Percentiles rank a stretch among this genome's conserved stretches.
These are phyloP conservation scores for Suhomyces taliae DNA, from an alignment of 1,139 yeast species.

Conservation along the genomic window DNA sequence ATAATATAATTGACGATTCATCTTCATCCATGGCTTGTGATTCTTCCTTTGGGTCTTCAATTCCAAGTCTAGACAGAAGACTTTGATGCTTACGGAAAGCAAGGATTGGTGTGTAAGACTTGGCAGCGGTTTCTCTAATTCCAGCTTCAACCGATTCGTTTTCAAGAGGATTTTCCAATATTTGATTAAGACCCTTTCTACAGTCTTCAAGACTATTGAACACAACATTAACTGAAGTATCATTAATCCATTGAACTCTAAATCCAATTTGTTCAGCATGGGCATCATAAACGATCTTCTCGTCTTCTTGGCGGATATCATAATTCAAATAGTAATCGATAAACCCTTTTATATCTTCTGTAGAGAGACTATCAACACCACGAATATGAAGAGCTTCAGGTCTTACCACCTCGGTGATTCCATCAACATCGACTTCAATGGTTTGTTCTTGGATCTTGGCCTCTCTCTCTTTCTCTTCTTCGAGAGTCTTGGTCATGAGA, in stretches of 20 bases:
- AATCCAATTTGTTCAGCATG: conserved; percentile 37
- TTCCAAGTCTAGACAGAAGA: conserved; percentile 32
- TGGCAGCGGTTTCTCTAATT: conserved; percentile 37
- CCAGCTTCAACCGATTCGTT: conserved; percentile 18
- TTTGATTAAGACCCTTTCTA: conserved; percentile 32
- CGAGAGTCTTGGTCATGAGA: conserved; percentile 39
- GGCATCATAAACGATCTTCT: conserved; percentile 21
- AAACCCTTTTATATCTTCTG: conserved; percentile 60
- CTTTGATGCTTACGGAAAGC: conserved; percentile 36
- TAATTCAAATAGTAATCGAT: conserved; percentile 52
- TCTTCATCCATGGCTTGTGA: conserved; percentile 42
- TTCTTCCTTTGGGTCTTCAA: conserved; percentile 13
- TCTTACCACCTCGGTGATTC: conserved; percentile 30
- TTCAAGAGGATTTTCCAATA: conserved; percentile 3
- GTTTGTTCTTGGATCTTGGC: conserved; percentile 33
- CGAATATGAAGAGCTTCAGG: conserved; percentile 53
- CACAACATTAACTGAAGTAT: conserved; percentile 54
- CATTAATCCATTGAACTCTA: conserved; percentile 71
- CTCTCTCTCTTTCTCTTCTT: conserved; percentile 38
- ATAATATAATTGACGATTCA: conserved; percentile 41
- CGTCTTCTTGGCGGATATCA: conserved; percentile 20
- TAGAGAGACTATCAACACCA: conserved; percentile 71
- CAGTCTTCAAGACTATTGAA: conserved; percentile 50
- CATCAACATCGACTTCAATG: conserved; percentile 35
- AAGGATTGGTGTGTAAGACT: conserved; percentile 39